These are phyloP conservation scores for Diplodia sapinea DNA, from an alignment of 2,329 filamentous ascomycete species.

Conservation along the genomic window DNA sequence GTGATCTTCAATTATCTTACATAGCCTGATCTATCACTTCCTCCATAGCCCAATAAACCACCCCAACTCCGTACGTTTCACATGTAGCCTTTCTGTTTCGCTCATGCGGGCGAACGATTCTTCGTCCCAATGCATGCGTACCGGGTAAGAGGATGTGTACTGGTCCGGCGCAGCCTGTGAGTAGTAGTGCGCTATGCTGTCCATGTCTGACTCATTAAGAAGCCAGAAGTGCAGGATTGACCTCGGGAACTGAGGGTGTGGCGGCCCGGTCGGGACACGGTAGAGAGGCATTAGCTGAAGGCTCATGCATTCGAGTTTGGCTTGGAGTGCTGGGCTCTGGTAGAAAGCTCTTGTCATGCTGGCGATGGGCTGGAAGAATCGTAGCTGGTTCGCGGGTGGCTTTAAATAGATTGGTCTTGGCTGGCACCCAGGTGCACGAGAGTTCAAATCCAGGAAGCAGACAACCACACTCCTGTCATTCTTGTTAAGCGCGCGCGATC, in stretches of 20 bases:
- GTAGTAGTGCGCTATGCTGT: slow-evolving; percentile 73
- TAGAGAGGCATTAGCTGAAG: slow-evolving; percentile 65
- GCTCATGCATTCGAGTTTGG: not conserved
- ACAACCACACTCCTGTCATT: not conserved
- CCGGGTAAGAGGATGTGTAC: slow-evolving; percentile 67
- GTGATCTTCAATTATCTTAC: too few relatives aligned
- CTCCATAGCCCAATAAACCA: slow-evolving; percentile 1
- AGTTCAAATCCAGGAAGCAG: not conserved
- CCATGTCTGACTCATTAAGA: slow-evolving; percentile 73
- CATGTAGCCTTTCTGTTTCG: not conserved
- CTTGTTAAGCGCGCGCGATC: not conserved
- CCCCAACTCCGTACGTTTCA: not conserved
- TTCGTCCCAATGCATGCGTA: slow-evolving; percentile 66
- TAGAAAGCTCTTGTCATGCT: not conserved
- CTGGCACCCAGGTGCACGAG: not conserved
- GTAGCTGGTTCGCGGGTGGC: too few relatives aligned
- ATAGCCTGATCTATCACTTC: not conserved
- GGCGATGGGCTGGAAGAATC: not conserved
- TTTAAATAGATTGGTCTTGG: not conserved
- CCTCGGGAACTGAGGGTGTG: slow-evolving; percentile 69
- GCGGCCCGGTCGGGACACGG: slow-evolving; percentile 57
- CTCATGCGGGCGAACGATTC: slow-evolving; percentile 43
- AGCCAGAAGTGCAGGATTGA: slow-evolving; percentile 76
- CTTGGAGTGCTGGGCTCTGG: not conserved
- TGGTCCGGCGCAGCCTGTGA: slow-evolving; percentile 67